Base-by-base conservation (phyloP, 805 yeast species). In the Pichia manshurica region DNA sequence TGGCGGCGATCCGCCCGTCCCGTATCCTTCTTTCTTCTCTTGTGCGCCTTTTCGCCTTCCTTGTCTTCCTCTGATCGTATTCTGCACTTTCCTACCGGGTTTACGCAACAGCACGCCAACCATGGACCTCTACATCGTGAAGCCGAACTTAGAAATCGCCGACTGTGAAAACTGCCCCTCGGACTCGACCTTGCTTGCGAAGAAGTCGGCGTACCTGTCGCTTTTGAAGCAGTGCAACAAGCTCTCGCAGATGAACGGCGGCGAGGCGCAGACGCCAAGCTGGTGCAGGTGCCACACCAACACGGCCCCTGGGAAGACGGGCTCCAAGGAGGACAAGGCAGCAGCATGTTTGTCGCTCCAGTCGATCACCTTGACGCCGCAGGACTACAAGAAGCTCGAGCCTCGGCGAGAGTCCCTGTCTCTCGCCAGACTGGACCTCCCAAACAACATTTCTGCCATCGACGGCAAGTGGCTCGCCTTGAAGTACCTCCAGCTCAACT, bases 121-220 rank as follows among this genome's bases (percentile, higher is more conserved):
- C 4, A 61, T 62, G 66, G 62, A 64, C 35, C 34, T 63, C 15
- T 64, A 54, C 39, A 49, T 64, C 43, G 65, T 63, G 19, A 59
- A 60, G 39, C 66, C 68, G n/a, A 63, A 64, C 35, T 53, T 63
- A 10, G 52, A 62, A 41, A 37, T 64, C 23, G 53, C 61, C 13
- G 49, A 55, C 21, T 62, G 66, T 42, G 56, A 63, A 19, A 46
- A 53, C 16, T 52, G 55, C 32, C 63, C 65, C 1, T 50, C 53
- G 4, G 42, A 49, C 8, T 48, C 54, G 13, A 45, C 53, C 1
- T 38, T 63, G 9, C 48, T 54, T 5, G 40, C 44, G 9, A 56
- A 53, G 36, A 59, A 54, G 43, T 16, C 52, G 9, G 36, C 33
- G 1, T 62, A 57, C 43, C 8, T 59, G 10, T 45, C 53, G 15